Evolutionary conservation across 1,284 basidiomycete genomes (phyloP).

Genomic region (Puccinia polysora): DNA sequence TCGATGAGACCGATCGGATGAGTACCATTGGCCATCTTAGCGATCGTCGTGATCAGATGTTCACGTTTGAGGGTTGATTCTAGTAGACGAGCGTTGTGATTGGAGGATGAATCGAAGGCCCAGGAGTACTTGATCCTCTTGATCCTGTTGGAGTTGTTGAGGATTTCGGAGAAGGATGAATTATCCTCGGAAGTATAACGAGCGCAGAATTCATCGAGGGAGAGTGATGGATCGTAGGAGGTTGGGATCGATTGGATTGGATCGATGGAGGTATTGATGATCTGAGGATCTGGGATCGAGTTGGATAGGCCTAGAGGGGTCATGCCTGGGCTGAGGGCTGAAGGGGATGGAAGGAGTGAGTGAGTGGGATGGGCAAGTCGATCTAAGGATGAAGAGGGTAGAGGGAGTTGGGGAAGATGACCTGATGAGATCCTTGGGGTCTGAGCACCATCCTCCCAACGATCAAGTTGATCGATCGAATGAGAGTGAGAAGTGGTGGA

Average conservation of each 20-base stretch:
- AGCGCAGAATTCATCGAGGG: conserved; percentile 78
- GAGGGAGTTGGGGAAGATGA: neutral
- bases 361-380: neutral
- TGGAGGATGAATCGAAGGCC: conserved; percentile 83
- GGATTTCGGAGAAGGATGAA: conserved; percentile 81
- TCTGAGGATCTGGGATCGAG: no score
- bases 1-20: conserved; percentile 22
- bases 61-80: conserved; percentile 47
- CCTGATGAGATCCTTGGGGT: conserved; percentile 17
- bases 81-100: conserved; percentile 59
- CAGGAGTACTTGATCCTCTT: conserved; percentile 73
- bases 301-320: conserved; percentile 16
- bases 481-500: conserved; percentile 2
- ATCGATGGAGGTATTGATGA: no score
- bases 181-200: conserved; percentile 92
- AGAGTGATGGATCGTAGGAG: conserved; percentile 59
- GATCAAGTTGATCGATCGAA: no score
- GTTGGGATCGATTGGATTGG: neutral
- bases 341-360: neutral
- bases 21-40: conserved; percentile 45
- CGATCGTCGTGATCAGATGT: conserved; percentile 48
- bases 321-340: conserved; percentile 32
- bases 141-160: conserved; percentile 76
- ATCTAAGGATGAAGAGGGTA: neutral
- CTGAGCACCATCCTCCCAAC: conserved; percentile 27